A percentile compares a stretch with the other conserved stretches of the same genome.
These are phyloP conservation scores for Aurifilum marmelostoma DNA, from an alignment of 2,329 filamentous ascomycete species.

Conservation along the genomic window DNA sequence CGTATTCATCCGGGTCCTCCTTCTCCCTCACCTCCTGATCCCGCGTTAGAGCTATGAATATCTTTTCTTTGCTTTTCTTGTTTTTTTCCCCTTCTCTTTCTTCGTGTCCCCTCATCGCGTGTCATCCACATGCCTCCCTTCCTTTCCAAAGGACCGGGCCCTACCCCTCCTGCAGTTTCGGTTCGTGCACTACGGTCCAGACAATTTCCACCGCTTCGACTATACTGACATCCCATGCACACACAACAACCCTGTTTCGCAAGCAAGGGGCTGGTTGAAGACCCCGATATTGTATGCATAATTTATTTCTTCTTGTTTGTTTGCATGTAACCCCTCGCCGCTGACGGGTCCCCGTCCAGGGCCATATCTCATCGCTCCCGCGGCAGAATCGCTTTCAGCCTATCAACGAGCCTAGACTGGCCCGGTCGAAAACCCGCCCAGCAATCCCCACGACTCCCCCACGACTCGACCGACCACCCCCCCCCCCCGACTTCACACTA, in stretches of 20 bases:
- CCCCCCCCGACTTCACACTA: conserved; percentile 1
- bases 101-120: conserved; percentile 14
- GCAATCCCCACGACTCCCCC: conserved; percentile 11
- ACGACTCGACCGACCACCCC: background rate
- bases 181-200: conserved; percentile 22
- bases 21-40: conserved; percentile 2
- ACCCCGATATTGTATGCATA: background rate
- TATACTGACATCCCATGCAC: conserved; percentile 15
- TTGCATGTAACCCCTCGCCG: background rate
- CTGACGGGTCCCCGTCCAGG: conserved; percentile 5
- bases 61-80: background rate
- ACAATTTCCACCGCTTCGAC: conserved; percentile 9
- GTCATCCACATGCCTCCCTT: conserved; percentile 18
- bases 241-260: conserved; percentile 8
- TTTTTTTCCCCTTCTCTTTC: too few relatives aligned
- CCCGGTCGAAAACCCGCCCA: conserved; percentile 19
- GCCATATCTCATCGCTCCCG: background rate
- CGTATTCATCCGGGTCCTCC: background rate
- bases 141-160: conserved; percentile 11
- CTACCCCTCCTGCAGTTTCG: conserved; percentile 16
- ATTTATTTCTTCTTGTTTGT: background rate
- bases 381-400: conserved; percentile 21
- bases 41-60: background rate
- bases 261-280: background rate
- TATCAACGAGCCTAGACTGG: conserved; percentile 20